Conservation (phyloP, 2,329 filamentous ascomycete species). For the Lithohypha guttulata region DNA sequence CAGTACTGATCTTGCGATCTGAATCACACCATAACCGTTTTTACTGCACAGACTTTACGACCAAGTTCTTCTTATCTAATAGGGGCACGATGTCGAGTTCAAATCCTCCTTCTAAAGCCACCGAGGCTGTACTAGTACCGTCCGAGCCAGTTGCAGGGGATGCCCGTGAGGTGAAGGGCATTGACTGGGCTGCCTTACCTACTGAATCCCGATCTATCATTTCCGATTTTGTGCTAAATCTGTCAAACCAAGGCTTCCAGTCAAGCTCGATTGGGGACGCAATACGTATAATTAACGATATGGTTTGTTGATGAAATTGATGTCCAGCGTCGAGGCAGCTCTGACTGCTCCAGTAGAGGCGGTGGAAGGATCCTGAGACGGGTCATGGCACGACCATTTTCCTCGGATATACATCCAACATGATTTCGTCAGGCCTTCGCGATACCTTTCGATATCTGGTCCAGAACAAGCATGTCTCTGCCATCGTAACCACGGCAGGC, state of each 20-base stretch:
- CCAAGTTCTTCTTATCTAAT: background rate
- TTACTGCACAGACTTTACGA: no score
- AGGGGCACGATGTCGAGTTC: slow-evolving; percentile 14
- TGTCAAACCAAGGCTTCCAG: slow-evolving; percentile 80
- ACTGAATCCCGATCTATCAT: slow-evolving; percentile 65
- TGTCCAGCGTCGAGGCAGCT: slow-evolving; percentile 2
- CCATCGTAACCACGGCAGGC: slow-evolving; percentile 88
- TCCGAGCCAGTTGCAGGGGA: slow-evolving; percentile 72
- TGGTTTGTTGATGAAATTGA: slow-evolving; percentile 49
- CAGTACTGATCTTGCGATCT: no score
- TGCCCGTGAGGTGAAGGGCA: slow-evolving; percentile 72
- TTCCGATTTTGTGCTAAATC: slow-evolving; percentile 68
- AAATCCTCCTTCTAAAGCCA: slow-evolving; percentile 50
- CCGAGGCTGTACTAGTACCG: slow-evolving; percentile 71
- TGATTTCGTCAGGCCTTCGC: slow-evolving; percentile 89
- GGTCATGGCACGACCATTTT: slow-evolving; percentile 82
- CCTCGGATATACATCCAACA: slow-evolving; percentile 91
- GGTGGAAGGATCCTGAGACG: slow-evolving; percentile 69
- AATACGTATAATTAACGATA: slow-evolving; percentile 83
- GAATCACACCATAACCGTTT: background rate
- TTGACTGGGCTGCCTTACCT: slow-evolving; percentile 80
- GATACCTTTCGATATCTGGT: slow-evolving; percentile 88
- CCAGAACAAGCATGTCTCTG: slow-evolving; percentile 82
- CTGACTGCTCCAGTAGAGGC: slow-evolving; percentile 46
- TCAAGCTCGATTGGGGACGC: slow-evolving; percentile 74